Conservation (phyloP, 805 yeast species). For the Candida suzukii region DNA sequence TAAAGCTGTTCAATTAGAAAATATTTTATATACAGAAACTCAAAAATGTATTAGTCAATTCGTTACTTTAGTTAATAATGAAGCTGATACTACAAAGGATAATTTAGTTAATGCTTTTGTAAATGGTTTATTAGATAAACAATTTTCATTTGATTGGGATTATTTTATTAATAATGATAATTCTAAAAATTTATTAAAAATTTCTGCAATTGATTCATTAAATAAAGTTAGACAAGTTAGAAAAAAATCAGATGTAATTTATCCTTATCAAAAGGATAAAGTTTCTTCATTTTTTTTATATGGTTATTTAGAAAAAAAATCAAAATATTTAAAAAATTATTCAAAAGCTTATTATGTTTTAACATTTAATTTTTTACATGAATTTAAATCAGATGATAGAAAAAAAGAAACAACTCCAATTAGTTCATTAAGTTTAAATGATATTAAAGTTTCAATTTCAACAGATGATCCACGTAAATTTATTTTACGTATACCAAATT, state of each 20-base stretch:
- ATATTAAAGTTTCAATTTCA: slow-evolving; percentile 23
- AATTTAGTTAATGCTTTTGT: slow-evolving; percentile 47
- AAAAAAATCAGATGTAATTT: slow-evolving; percentile 42
- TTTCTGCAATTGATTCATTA: slow-evolving; percentile 23
- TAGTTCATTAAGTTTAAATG: slow-evolving; percentile 32
- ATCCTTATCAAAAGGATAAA: slow-evolving; percentile 46
- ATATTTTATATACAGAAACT: slow-evolving; percentile 54
- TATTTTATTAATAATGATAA: slow-evolving; percentile 44
- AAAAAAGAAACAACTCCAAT: slow-evolving; percentile 44
- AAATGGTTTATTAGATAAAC: slow-evolving; percentile 46
- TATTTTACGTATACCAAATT: slow-evolving; percentile 28
- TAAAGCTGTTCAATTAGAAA: slow-evolving; percentile 58
- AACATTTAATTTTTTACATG: slow-evolving; percentile 62
- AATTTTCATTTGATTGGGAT: slow-evolving; percentile 66
- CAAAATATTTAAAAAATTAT: slow-evolving; percentile 55
- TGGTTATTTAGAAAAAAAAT: slow-evolving; percentile 54
- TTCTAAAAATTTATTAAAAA: slow-evolving; percentile 33
- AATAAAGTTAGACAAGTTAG: slow-evolving; percentile 30
- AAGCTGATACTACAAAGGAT: slow-evolving; percentile 39
- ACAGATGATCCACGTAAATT: slow-evolving; percentile 31
- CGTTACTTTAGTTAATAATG: slow-evolving; percentile 43
- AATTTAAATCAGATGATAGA: slow-evolving; percentile 51
- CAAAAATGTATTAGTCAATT: slow-evolving; percentile 51
- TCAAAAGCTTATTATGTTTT: slow-evolving; percentile 58
- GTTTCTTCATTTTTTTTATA: slow-evolving; percentile 48